phyloP scores from a whole-genome alignment of 306 rosid species.

The Geum urbanum region DNA sequence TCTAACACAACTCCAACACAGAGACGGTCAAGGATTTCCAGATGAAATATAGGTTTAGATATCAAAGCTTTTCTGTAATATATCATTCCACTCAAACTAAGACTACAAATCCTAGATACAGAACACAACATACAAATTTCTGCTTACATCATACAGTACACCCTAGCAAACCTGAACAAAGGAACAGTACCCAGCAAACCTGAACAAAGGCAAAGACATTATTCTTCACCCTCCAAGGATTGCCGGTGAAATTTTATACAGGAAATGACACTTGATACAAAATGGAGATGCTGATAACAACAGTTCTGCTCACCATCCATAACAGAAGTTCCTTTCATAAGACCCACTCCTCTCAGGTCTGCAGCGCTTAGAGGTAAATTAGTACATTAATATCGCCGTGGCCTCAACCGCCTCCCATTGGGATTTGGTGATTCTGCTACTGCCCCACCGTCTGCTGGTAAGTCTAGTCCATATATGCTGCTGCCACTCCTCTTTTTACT shows the following conservation, averaged over 20 bases:
- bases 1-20: background rate
- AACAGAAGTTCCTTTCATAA: conserved; percentile 22
- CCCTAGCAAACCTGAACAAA: conserved; percentile 8
- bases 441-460: conserved; percentile 49
- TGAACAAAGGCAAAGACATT: conserved; percentile 5
- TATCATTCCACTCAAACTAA: conserved; percentile 9
- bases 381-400: conserved; percentile 42
- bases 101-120: conserved; percentile 18
- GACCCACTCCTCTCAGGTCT: conserved; percentile 27
- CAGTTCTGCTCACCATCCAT: background rate
- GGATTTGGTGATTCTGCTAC: conserved; percentile 60
- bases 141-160: background rate
- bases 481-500: conserved; percentile 64
- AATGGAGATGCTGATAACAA: conserved; percentile 8
- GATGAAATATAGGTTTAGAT: background rate
- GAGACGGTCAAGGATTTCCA: background rate
- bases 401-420: conserved; percentile 58
- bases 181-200: conserved; percentile 4
- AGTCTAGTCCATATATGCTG: conserved; percentile 55
- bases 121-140: conserved; percentile 16
- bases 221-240: background rate
- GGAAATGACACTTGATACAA: conserved; percentile 4
- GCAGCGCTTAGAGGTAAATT: conserved; percentile 19
- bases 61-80: background rate
- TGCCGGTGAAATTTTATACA: conserved; percentile 18